These are phyloP conservation scores for Massariosphaeria phaeospora DNA, from an alignment of 495 filamentous ascomycete species.

Conservation along the genomic window DNA sequence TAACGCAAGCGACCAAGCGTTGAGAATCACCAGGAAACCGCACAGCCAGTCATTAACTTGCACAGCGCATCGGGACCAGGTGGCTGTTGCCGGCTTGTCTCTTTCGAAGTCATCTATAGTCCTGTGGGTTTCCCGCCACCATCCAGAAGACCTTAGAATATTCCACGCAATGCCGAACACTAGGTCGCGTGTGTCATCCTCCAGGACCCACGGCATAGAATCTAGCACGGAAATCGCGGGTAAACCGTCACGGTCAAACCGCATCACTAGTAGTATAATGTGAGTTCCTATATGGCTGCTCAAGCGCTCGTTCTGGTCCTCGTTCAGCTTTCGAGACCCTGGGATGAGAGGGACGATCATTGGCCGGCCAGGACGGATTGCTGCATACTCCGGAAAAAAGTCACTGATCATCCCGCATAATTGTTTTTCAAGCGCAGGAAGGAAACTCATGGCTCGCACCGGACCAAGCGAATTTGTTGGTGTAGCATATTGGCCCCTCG, in stretches of 20 bases:
- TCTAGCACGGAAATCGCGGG: background rate
- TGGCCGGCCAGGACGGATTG: background rate
- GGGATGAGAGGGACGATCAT: conserved; percentile 1
- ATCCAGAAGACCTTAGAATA: background rate
- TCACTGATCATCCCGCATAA: too few relatives aligned
- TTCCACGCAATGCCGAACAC: background rate
- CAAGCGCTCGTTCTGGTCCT: too few relatives aligned
- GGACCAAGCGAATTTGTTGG: too few relatives aligned
- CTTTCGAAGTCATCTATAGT: background rate
- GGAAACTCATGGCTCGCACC: too few relatives aligned
- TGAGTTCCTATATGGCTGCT: background rate
- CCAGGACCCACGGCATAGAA: background rate
- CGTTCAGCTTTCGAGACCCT: too few relatives aligned
- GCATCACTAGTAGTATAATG: background rate
- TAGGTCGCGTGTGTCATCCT: background rate
- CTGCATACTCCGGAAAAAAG: too few relatives aligned
- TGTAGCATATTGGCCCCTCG: too few relatives aligned
- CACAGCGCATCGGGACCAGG: background rate
- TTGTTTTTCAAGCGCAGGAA: too few relatives aligned
- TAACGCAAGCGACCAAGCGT: conserved; percentile 13
- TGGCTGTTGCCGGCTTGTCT: background rate
- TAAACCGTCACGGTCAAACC: background rate
- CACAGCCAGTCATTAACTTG: background rate
- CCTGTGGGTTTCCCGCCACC: background rate
- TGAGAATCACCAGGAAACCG: background rate